Evolutionary conservation across 2,329 filamentous ascomycete species (phyloP).

Genomic region (Orbilia quercus): DNA sequence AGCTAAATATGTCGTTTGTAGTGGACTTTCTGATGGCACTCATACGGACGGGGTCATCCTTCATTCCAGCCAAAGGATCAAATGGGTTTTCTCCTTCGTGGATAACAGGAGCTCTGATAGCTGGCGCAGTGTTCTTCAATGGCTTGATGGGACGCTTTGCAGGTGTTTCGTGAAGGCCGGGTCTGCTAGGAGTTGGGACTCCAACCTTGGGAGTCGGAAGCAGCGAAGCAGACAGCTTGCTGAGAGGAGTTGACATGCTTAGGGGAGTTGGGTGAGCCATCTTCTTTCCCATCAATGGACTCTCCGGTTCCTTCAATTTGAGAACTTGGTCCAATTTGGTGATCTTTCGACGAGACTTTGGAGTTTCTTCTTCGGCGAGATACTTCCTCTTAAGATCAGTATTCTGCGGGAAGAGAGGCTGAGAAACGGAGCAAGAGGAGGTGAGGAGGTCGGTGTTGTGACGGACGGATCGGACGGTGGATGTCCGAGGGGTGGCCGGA

Average conservation of each 20-base stretch:
- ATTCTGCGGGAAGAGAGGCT: slow-evolving; percentile 1
- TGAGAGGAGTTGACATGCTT: not conserved
- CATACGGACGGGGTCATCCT: slow-evolving; percentile 14
- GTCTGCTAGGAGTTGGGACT: not conserved
- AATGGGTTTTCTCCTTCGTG: slow-evolving; percentile 19
- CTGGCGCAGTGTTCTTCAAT: slow-evolving; percentile 28
- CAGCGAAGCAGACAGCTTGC: not conserved
- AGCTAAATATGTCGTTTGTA: slow-evolving; percentile 25
- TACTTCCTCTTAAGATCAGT: slow-evolving; percentile 43
- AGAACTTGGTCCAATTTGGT: slow-evolving; percentile 5
- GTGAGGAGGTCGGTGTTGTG: not conserved
- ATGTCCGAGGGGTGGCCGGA: slow-evolving; percentile 18
- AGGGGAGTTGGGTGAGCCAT: not conserved
- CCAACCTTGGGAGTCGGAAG: not conserved
- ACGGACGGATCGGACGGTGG: not conserved
- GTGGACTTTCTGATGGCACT: not conserved
- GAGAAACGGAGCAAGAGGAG: not conserved
- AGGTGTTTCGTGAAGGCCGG: slow-evolving; percentile 29
- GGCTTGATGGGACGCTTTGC: slow-evolving; percentile 34
- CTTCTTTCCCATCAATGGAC: slow-evolving; percentile 4
- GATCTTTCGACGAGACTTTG: slow-evolving; percentile 29
- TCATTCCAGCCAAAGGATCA: slow-evolving; percentile 14
- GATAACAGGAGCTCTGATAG: slow-evolving; percentile 19
- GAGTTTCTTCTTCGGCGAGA: slow-evolving; percentile 25
- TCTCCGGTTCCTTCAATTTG: slow-evolving; percentile 3